These are phyloP conservation scores for Suhomyces bribrorum DNA, from an alignment of 1,139 yeast genomes.

Conservation along the genomic window DNA sequence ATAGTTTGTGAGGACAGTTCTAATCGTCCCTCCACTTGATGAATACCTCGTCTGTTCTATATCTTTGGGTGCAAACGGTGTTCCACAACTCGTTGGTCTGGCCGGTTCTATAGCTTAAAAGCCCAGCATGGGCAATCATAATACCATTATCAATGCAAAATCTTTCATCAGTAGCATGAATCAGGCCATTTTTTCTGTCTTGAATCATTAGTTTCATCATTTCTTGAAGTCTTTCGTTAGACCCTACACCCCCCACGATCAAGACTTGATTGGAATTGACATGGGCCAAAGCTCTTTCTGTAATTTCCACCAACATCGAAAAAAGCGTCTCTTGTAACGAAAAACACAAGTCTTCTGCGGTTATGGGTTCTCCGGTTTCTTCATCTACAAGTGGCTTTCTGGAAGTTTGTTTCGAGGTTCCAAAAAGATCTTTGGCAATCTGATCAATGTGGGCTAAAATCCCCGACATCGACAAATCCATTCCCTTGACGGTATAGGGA, in stretches of 20 bases:
- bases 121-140: conserved; percentile 98
- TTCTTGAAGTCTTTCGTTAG: conserved; percentile 84
- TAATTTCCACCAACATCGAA: conserved; percentile 96
- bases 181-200: conserved; percentile 77
- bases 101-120: conserved; percentile 84
- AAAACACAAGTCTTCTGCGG: conserved; percentile 87
- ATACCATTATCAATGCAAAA: conserved; percentile 97
- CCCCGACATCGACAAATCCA: conserved; percentile 98
- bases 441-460: conserved; percentile 82
- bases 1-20: no score
- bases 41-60: conserved; percentile 89
- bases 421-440: conserved; percentile 69
- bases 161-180: conserved; percentile 93
- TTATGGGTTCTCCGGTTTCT: conserved; percentile 58
- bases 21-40: conserved; percentile 82
- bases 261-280: conserved; percentile 86
- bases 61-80: conserved; percentile 90
- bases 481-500: conserved; percentile 97
- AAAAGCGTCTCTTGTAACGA: conserved; percentile 89
- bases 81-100: conserved; percentile 58
- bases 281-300: conserved; percentile 98
- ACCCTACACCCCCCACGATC: conserved; percentile 98
- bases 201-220: conserved; percentile 95
- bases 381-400: conserved; percentile 50
- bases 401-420: conserved; percentile 37